phyloP scores from a whole-genome alignment of 148 eudicot genomes.

The Silene uniflora region DNA sequence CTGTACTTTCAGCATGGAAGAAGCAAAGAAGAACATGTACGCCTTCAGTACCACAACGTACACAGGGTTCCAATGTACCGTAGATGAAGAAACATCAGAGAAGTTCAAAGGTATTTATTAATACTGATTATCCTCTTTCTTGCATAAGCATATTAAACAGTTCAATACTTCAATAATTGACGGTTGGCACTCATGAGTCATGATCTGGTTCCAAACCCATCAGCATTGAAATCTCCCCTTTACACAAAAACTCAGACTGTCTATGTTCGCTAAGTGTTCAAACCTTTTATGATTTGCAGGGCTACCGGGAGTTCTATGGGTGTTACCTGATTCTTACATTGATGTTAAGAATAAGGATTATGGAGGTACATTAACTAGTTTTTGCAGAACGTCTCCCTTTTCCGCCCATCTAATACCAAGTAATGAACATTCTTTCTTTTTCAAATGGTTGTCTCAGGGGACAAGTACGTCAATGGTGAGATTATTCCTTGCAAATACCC shows the following conservation, averaged over 20 bases:
- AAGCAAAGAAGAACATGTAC: conserved; percentile 93
- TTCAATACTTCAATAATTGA: too few species aligned
- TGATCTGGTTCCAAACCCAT: too few species aligned
- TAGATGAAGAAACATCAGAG: conserved; percentile 88
- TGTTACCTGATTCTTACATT: conserved; percentile 86
- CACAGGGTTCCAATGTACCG: conserved; percentile 96
- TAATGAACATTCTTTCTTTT: not conserved
- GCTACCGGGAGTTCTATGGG: conserved; percentile 95
- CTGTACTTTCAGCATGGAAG: conserved; percentile 66
- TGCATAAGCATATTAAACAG: not conserved
- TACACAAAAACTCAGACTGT: too few species aligned
- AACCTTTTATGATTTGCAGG: conserved; percentile 40
- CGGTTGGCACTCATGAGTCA: too few species aligned
- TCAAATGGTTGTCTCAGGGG: conserved; percentile 43
- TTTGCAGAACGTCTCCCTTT: not conserved
- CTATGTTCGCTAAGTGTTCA: not conserved
- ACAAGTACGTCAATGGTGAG: conserved; percentile 79
- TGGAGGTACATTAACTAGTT: conserved; percentile 51
- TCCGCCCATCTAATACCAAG: not conserved
- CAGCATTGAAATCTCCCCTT: too few species aligned
- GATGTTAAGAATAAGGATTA: conserved; percentile 95
- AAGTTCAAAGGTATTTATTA: conserved; percentile 63
- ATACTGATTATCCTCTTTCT: not conserved
- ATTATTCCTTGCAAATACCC: conserved; percentile 93
- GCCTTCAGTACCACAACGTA: conserved; percentile 99